Base-by-base conservation (phyloP, 2,329 filamentous ascomycete genomes). In the Fusarium denticulatum region DNA sequence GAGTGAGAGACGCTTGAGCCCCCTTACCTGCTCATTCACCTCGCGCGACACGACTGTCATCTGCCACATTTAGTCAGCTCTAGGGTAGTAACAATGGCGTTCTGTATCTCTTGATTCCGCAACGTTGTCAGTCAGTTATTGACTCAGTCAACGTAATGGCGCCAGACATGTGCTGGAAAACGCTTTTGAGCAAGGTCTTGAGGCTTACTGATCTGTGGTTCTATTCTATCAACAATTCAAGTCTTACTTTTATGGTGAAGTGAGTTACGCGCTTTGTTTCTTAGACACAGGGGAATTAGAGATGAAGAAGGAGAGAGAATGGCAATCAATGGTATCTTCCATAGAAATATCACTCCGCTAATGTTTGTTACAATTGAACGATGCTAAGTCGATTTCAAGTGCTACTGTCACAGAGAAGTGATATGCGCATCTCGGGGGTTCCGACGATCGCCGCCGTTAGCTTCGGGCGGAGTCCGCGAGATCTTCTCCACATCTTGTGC, bases 271-370 rank as follows among this genome's bases (percentile, higher is more conserved):
- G 3, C 4, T n/a, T 4, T 12, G 7, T 12, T 3, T 10, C 1
- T 18, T 36, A 0, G 4, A 5, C 1, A 0, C 4, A 5, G 14
- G 4, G 16, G 12, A 4, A 1, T 2, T 7, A 2, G 4, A 9
- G 6, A 34, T 20, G 4, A 13, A 24, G 1, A 20, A 7, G 6
- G 30, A 6, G 13, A 36, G 6, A 20, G 0, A 6, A 24, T 16
- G 8, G 9, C 4, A 10, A 11, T 37, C 3, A 16, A 16, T 16
- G 15, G 7, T 9, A 5, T 14, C 4, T 14, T 18, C 4, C 3
- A 18, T 26, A 46, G 16, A 20, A 28, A 15, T 10, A 15, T 28
- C 18, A 28, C 43, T 7, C 6, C 18, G 24, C 18, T 14, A 14
- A 28, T 5, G 6, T 5, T 20, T 11, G 18, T 32, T n/a, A 10